Percentiles rank a stretch among this genome's conserved stretches.
Conservation (phyloP, 306 rosid species). For the Sechiopsis laciniata region DNA sequence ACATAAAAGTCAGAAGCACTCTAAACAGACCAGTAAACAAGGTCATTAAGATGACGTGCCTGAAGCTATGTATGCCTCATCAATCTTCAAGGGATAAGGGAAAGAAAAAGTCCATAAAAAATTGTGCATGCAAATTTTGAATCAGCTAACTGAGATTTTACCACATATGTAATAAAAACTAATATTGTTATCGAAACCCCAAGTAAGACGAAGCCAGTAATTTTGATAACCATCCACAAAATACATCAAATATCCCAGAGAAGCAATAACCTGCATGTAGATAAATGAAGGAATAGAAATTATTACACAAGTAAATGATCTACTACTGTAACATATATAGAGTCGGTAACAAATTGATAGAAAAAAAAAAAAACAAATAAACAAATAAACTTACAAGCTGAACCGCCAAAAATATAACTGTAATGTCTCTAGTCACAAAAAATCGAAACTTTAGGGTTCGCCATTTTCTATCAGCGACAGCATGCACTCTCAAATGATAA, state of each 20-base stretch:
- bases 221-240: constrained; percentile 74
- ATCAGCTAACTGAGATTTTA: constrained; percentile 32
- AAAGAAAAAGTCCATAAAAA: neutral
- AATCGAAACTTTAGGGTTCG: constrained; percentile 90
- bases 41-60: neutral
- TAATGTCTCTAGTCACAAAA: constrained; percentile 90
- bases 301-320: constrained; percentile 15
- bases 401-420: constrained; percentile 77
- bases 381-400: constrained; percentile 89
- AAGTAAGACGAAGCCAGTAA: constrained; percentile 79
- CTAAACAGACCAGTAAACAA: constrained; percentile 4
- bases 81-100: neutral
- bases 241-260: constrained; percentile 74
- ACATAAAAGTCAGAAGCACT: neutral
- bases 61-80: neutral
- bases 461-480: constrained; percentile 94
- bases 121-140: neutral
- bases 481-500: constrained; percentile 91
- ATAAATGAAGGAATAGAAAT: constrained; percentile 16
- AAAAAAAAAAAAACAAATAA: neutral
- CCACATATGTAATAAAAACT: constrained; percentile 93
- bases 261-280: constrained; percentile 64
- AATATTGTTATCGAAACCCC: constrained; percentile 75
- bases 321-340: neutral
- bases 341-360: constrained; percentile 2